A percentile compares a stretch with the other conserved stretches of the same genome.
These are phyloP conservation scores for Primulina tabacum DNA, from an alignment of 257 asterid species.

Conservation along the genomic window DNA sequence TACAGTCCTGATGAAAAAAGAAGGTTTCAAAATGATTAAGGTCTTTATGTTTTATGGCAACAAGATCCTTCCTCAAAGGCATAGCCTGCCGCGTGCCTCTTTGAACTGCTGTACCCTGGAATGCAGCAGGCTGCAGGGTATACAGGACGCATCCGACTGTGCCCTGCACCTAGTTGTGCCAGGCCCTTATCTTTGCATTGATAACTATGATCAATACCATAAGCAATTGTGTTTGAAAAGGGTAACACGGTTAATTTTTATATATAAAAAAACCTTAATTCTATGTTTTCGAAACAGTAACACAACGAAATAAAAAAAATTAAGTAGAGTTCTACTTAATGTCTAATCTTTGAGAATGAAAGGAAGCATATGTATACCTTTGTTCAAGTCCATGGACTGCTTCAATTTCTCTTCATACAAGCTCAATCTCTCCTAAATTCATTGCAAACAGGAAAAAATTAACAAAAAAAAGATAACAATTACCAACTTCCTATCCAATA, in stretches of 20 bases:
- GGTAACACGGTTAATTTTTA: neutral
- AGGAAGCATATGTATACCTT: slow-evolving; percentile 48
- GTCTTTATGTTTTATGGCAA: neutral
- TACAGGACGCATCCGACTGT: neutral
- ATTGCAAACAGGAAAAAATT: slow-evolving; percentile 12
- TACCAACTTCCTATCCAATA: slow-evolving; percentile 4
- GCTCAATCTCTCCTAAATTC: slow-evolving; percentile 70
- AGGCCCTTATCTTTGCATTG: neutral
- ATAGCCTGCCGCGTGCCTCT: neutral
- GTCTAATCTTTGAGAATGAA: slow-evolving; percentile 11
- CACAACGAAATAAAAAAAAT: neutral
- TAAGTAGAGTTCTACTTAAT: slow-evolving; percentile 1
- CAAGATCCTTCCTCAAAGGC: neutral
- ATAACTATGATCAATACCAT: neutral
- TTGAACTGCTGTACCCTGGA: neutral
- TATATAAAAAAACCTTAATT: neutral
- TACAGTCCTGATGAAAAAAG: neutral
- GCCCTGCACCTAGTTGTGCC: neutral
- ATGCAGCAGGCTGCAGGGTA: neutral
- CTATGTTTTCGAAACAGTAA: slow-evolving; percentile 11
- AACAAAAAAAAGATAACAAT: slow-evolving; percentile 17
- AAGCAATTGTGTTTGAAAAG: slow-evolving; percentile 4
- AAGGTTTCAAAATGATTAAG: neutral
- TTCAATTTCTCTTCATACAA: slow-evolving; percentile 80
- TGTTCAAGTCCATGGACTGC: slow-evolving; percentile 55